phyloP scores from a whole-genome alignment of 305 asterid species.

The Fraxinus greggii region DNA sequence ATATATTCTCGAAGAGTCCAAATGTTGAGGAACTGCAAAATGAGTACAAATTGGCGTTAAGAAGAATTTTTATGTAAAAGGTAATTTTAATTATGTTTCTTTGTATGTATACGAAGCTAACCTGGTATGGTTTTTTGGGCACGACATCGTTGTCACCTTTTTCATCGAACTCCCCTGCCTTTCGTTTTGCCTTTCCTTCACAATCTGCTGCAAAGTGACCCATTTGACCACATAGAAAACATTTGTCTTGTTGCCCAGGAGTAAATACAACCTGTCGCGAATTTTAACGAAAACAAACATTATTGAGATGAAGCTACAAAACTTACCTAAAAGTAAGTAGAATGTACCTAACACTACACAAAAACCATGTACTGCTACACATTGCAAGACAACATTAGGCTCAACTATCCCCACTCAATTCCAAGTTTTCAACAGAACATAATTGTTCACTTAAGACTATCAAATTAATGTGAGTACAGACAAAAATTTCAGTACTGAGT shows the following conservation, averaged over 20 bases:
- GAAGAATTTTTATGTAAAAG: slow-evolving; percentile 1
- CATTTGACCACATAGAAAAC: slow-evolving; percentile 94
- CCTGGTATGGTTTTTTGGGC: slow-evolving; percentile 95
- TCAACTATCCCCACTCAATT: slow-evolving; percentile 11
- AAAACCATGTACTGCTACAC: slow-evolving; percentile 14
- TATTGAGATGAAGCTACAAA: slow-evolving; percentile 23
- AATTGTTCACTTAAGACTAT: slow-evolving; percentile 11
- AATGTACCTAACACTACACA: slow-evolving; percentile 11
- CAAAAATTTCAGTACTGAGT: neutral
- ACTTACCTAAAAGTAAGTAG: slow-evolving; percentile 5
- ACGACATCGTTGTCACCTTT: slow-evolving; percentile 66
- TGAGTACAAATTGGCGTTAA: slow-evolving; percentile 16
- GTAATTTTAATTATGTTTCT: slow-evolving; percentile 1
- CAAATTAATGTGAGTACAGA: neutral
- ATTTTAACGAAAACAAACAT: slow-evolving; percentile 21
- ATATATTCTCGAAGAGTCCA: slow-evolving; percentile 97
- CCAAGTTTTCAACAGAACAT: slow-evolving; percentile 13
- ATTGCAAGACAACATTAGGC: slow-evolving; percentile 12
- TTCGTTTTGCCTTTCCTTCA: slow-evolving; percentile 90
- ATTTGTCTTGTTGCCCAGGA: slow-evolving; percentile 93
- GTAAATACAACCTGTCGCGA: slow-evolving; percentile 69
- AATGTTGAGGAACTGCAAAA: slow-evolving; percentile 81
- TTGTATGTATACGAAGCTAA: slow-evolving; percentile 20
- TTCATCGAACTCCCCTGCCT: slow-evolving; percentile 96
- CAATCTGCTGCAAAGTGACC: slow-evolving; percentile 94